These are phyloP conservation scores for Apophysomyces variabilis DNA, from an alignment of 371 early-diverging fungal species.

Conservation along the genomic window DNA sequence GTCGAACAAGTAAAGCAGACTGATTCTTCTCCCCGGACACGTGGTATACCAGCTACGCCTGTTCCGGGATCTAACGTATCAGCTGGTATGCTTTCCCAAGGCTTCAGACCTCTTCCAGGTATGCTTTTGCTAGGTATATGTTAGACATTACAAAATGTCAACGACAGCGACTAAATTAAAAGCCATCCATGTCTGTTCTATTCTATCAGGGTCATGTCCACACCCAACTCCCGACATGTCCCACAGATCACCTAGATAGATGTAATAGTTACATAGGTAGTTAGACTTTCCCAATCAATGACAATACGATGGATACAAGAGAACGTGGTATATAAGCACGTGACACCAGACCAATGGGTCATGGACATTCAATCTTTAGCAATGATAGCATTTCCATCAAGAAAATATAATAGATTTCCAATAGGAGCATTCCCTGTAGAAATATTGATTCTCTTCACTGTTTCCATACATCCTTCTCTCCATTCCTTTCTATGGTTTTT, in stretches of 20 bases:
- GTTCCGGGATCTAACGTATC: slow-evolving; percentile 56
- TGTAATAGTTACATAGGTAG: neutral
- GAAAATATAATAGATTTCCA: no score
- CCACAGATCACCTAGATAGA: slow-evolving; percentile 32
- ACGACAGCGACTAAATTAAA: no score
- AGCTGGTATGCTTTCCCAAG: slow-evolving; percentile 56
- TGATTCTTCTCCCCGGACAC: slow-evolving; percentile 60
- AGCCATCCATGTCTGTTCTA: no score
- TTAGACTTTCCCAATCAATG: no score
- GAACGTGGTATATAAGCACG: no score
- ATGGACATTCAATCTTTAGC: no score
- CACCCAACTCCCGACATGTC: slow-evolving; percentile 35
- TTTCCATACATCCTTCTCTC: neutral
- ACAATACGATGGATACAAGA: no score
- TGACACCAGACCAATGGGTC: no score
- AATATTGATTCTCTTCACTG: neutral
- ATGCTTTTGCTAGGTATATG: slow-evolving; percentile 50
- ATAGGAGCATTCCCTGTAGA: no score
- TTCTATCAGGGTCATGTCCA: slow-evolving; percentile 31
- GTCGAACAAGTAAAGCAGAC: no score
- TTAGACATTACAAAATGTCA: slow-evolving; percentile 30
- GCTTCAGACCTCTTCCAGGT: slow-evolving; percentile 38
- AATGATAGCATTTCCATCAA: no score
- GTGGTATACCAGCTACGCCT: slow-evolving; percentile 81
- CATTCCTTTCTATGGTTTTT: neutral